Percentiles rank a stretch among this genome's conserved stretches.
These are phyloP conservation scores for Fusarium sp. DNA, from an alignment of 2,329 filamentous ascomycete species.

Conservation along the genomic window DNA sequence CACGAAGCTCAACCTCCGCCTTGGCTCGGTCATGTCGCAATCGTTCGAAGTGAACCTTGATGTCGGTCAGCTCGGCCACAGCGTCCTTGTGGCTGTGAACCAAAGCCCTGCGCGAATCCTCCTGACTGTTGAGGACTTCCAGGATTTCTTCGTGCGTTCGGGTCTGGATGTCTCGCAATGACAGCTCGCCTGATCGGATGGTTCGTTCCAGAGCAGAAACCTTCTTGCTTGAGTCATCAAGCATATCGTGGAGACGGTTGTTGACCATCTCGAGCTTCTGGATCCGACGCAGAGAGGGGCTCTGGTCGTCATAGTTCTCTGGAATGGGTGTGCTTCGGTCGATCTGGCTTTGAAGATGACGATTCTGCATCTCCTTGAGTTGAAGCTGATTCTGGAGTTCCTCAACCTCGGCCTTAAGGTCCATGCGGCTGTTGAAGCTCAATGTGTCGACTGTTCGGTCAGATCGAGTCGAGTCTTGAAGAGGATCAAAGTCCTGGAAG, in stretches of 20 bases:
- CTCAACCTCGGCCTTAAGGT: slow-evolving; percentile 88
- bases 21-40: slow-evolving; percentile 81
- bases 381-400: slow-evolving; percentile 94
- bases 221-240: slow-evolving; percentile 93
- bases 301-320: slow-evolving; percentile 77
- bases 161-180: slow-evolving; percentile 87
- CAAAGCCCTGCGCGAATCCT: slow-evolving; percentile 82
- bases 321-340: slow-evolving; percentile 70
- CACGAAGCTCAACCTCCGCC: slow-evolving; percentile 85
- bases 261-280: slow-evolving; percentile 94
- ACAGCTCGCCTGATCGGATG: slow-evolving; percentile 85
- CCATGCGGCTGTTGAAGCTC: slow-evolving; percentile 86
- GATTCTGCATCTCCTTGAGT: slow-evolving; percentile 92
- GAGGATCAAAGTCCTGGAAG: slow-evolving; percentile 65
- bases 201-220: slow-evolving; percentile 87
- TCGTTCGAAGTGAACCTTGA: slow-evolving; percentile 86
- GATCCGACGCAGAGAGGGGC: slow-evolving; percentile 78
- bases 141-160: slow-evolving; percentile 94
- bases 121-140: slow-evolving; percentile 90
- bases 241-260: slow-evolving; percentile 87
- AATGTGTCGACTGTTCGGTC: slow-evolving; percentile 83
- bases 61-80: slow-evolving; percentile 82
- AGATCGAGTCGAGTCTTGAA: slow-evolving; percentile 79
- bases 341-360: slow-evolving; percentile 87
- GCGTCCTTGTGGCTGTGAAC: slow-evolving; percentile 86